A percentile compares a stretch with the other conserved stretches of the same genome.
phyloP scores from a whole-genome alignment of 2,329 filamentous ascomycete genomes.

The Rhinocladiella similis region DNA sequence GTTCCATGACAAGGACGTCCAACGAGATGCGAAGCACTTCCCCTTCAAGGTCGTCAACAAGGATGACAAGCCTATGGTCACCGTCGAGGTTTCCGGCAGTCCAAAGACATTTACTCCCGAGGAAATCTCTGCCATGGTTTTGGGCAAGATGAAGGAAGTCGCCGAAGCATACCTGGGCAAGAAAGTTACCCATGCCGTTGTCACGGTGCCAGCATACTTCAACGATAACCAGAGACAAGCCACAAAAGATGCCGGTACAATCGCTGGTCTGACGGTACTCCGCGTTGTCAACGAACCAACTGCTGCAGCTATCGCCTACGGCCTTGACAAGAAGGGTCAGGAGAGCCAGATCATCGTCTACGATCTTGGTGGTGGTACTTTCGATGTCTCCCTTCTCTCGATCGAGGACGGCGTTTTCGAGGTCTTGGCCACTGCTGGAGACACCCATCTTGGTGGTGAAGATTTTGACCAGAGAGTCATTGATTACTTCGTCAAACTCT shows the following conservation, averaged over 20 bases:
- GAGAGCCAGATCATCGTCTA: conserved; percentile 91
- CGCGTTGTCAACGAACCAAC: conserved; percentile 97
- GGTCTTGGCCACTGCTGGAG: conserved; percentile 91
- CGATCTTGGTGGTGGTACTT: conserved; percentile 91
- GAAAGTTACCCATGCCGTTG: conserved; percentile 66
- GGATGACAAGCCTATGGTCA: conserved; percentile 83
- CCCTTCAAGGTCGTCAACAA: conserved; percentile 92
- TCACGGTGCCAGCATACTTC: conserved; percentile 97
- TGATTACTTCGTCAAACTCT: conserved; percentile 91
- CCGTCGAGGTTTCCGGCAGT: conserved; percentile 61
- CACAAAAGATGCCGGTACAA: conserved; percentile 90
- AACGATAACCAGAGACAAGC: conserved; percentile 97
- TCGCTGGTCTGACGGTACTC: conserved; percentile 91
- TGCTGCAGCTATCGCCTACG: conserved; percentile 91
- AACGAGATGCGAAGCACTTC: conserved; percentile 96
- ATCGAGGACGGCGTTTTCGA: conserved; percentile 93
- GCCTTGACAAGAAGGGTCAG: conserved; percentile 79
- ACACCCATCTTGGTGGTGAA: conserved; percentile 96
- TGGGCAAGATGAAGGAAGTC: conserved; percentile 68
- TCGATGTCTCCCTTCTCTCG: conserved; percentile 89
- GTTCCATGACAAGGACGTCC: conserved; percentile 79
- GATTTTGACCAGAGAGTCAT: conserved; percentile 99
- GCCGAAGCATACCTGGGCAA: conserved; percentile 63
- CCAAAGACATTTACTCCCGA: conserved; percentile 66
- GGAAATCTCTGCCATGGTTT: conserved; percentile 67